Evolutionary conservation across 768 basidiomycete genomes (phyloP), one percentile per base, ranked within the genome.

Genomic region (Rhodotorula paludigena): DNA sequence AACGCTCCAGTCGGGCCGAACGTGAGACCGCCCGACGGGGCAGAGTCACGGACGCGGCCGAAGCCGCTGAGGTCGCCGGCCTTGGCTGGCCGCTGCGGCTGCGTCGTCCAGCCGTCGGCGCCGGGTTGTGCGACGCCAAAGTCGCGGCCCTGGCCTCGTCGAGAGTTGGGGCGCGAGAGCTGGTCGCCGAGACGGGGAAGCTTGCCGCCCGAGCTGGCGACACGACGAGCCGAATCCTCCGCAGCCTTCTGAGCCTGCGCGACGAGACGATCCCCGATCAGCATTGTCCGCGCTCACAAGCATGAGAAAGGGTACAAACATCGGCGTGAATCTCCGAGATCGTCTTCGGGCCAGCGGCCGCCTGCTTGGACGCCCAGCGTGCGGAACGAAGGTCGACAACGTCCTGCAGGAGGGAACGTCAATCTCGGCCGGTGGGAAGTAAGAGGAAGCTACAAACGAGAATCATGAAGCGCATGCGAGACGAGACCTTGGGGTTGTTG

Each of bases 381-480:
- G 87, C 86, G 36, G 85, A 84, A 57, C 92, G 88, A 51, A 93
- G 82, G 76, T 97, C 94, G 63, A 93, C 84, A 57, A 96, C 82
- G 80, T 97, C 94, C 92, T 97, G 74, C 14, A 55, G 41, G 44
- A 54, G 38, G n/a, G 39, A 14, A 41, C n/a, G n/a, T n/a, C n/a
- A n/a, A n/a, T n/a, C n/a, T n/a, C n/a, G n/a, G n/a, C n/a, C n/a
- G n/a, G n/a, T n/a, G n/a, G n/a, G n/a, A n/a, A 64, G 23, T 28
- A 7, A 16, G 16, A 61, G 60, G 33, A 20, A 68, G 59, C 5
- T 44, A 80, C 84, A 63, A 67, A 94, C 93, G 86, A 90, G 86
- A 64, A 99, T 83, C 92, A 97, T 96, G 80, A 89, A 97, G 63
- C 87, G 86, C 84, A 97, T 90, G 74, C 96, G 88, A 25, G 91